phyloP scores from a whole-genome alignment of 2,329 filamentous ascomycete species.

The Chaetomium olivaceum region DNA sequence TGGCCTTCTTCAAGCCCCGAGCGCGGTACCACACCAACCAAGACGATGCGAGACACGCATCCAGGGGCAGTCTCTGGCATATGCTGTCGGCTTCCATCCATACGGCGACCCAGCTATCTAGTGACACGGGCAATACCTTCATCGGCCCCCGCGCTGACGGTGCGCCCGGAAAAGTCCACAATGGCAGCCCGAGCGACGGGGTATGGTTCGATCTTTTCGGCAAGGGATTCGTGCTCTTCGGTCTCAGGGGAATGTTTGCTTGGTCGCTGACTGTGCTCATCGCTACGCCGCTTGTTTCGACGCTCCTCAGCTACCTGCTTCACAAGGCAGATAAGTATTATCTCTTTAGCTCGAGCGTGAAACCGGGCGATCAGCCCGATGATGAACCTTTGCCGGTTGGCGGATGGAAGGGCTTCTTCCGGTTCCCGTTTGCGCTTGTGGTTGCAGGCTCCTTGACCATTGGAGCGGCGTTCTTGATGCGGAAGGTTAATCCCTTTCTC shows the following conservation, averaged over 20 bases:
- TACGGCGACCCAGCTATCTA: constrained; percentile 70
- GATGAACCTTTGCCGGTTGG: constrained; percentile 64
- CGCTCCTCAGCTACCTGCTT: constrained; percentile 68
- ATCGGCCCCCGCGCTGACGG: constrained; percentile 57
- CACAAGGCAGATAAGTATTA: constrained; percentile 80
- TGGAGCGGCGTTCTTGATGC: constrained; percentile 71
- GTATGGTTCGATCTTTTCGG: constrained; percentile 97
- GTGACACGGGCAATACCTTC: constrained; percentile 67
- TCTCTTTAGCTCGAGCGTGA: constrained; percentile 67
- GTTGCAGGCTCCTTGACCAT: constrained; percentile 69
- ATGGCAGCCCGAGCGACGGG: constrained; percentile 65
- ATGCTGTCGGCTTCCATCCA: constrained; percentile 85
- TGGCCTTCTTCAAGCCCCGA: constrained; percentile 87
- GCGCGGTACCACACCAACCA: constrained; percentile 88
- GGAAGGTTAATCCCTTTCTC: constrained; percentile 84
- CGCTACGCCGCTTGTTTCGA: constrained; percentile 71
- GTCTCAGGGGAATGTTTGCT: constrained; percentile 80
- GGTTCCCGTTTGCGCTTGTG: constrained; percentile 74
- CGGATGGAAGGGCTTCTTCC: constrained; percentile 79
- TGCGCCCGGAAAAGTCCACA: constrained; percentile 61
- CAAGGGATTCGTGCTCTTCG: constrained; percentile 73
- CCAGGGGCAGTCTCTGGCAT: constrained; percentile 76
- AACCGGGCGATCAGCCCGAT: constrained; percentile 60
- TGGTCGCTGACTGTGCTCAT: constrained; percentile 83
- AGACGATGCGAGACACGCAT: constrained; percentile 80